Evolutionary conservation across 495 filamentous ascomycete species (phyloP).

Genomic region (Sordaria brevicollis): DNA sequence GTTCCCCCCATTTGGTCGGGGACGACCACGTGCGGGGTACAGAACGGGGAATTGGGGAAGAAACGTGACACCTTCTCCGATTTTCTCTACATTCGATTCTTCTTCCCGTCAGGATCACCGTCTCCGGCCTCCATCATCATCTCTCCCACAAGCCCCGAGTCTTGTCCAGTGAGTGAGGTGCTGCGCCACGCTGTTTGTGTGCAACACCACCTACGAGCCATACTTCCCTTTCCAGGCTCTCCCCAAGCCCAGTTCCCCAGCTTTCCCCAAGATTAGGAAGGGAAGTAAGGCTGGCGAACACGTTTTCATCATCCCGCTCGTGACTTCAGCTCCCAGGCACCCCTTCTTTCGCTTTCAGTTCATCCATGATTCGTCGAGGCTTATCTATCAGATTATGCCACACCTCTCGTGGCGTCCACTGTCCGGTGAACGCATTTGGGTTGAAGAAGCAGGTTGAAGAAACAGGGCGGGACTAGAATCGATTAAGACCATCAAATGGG

Average conservation of each 20-base stretch:
- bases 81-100: background rate
- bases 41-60: background rate
- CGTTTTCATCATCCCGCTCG: background rate
- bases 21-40: background rate
- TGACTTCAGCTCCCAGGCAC: background rate
- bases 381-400: background rate
- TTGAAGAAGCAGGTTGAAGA: background rate
- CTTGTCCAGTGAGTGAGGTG: background rate
- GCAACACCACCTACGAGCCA: background rate
- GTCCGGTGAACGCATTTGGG: background rate
- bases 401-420: background rate
- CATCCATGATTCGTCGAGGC: background rate
- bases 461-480: background rate
- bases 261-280: too few relatives aligned
- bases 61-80: background rate
- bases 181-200: background rate
- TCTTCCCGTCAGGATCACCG: background rate
- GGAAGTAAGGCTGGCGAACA: background rate
- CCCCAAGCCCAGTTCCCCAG: background rate
- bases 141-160: background rate
- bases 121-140: background rate
- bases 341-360: background rate
- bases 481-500: background rate
- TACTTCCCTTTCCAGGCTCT: background rate
- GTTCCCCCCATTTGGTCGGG: background rate